phyloP scores from a whole-genome alignment of 2,329 filamentous ascomycete genomes.

The Arachnopeziza araneosa region DNA sequence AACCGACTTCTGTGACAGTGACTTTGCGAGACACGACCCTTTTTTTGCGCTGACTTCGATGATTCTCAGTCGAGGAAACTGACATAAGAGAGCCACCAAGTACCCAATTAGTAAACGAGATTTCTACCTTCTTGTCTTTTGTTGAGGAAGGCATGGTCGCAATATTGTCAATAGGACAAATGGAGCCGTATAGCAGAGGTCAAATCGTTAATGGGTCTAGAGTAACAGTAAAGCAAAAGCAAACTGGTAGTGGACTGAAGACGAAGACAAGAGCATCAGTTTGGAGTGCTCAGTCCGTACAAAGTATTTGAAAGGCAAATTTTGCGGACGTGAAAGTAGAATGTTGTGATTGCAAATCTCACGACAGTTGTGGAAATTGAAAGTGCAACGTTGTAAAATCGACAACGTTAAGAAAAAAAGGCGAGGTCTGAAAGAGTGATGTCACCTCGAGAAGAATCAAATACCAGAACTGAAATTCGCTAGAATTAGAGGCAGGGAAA shows the following conservation, averaged over 20 bases:
- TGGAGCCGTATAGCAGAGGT: neutral
- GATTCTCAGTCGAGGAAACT: neutral
- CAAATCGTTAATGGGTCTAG: neutral
- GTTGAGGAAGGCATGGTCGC: neutral
- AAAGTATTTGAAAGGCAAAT: neutral
- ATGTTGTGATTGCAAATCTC: neutral
- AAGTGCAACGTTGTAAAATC: neutral
- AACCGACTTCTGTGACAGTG: conserved; percentile 1
- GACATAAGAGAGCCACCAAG: conserved; percentile 24
- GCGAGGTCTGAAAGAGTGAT: neutral
- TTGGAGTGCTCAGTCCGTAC: neutral
- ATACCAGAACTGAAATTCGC: too few relatives aligned
- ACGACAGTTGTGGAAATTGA: neutral
- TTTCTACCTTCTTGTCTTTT: conserved; percentile 13
- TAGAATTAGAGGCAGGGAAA: too few relatives aligned
- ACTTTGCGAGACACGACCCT: neutral
- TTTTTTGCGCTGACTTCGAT: neutral
- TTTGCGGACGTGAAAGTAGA: neutral
- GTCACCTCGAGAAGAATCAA: too few relatives aligned
- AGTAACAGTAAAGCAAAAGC: neutral
- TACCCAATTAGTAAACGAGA: conserved; percentile 28
- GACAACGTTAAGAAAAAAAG: neutral
- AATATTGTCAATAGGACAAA: neutral
- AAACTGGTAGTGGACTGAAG: neutral
- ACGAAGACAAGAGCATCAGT: neutral